Evolutionary conservation across 768 basidiomycete genomes (phyloP), one percentile per base, ranked within the genome.

Genomic region (Mycena haematopus): DNA sequence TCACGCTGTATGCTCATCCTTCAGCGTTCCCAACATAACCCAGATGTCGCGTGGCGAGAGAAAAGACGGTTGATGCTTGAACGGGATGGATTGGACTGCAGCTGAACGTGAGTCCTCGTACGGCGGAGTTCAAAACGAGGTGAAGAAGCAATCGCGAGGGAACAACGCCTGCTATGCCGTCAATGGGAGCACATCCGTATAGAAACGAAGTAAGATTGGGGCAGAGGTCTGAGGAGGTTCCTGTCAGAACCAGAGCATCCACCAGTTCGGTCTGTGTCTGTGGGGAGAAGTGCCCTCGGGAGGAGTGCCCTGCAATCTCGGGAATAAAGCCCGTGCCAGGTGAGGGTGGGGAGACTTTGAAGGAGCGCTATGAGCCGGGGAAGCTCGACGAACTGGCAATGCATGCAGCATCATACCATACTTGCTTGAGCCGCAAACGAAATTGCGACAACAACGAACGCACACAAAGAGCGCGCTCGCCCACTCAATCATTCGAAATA

Each of bases 401-500:
- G 40, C n/a, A n/a, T n/a, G n/a, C n/a, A n/a, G n/a, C n/a, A n/a
- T n/a, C n/a, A n/a, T n/a, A n/a, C n/a, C n/a, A n/a, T n/a, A n/a
- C n/a, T n/a, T n/a, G n/a, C n/a, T n/a, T n/a, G n/a, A n/a, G n/a
- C n/a, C n/a, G n/a, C n/a, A n/a, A n/a, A n/a, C n/a, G n/a, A n/a
- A n/a, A n/a, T n/a, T n/a, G n/a, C n/a, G n/a, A n/a, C n/a, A n/a
- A n/a, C n/a, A n/a, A n/a, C n/a, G n/a, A n/a, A n/a, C 29, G 29
- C 29, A 31, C 29, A 9, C 6, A 31, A 31, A 31, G 6, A 9
- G 29, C 29, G 29, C 29, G 6, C 29, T 9, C 29, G 29, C 29
- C 29, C 9, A 9, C 27, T 50, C 49, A 58, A n/a, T 52, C 29
- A 52, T 58, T 49, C 40, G n/a, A 2, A 2, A 58, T 44, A 46